phyloP scores from a whole-genome alignment of 1,284 basidiomycete genomes.

The Malassezia cuniculi region DNA sequence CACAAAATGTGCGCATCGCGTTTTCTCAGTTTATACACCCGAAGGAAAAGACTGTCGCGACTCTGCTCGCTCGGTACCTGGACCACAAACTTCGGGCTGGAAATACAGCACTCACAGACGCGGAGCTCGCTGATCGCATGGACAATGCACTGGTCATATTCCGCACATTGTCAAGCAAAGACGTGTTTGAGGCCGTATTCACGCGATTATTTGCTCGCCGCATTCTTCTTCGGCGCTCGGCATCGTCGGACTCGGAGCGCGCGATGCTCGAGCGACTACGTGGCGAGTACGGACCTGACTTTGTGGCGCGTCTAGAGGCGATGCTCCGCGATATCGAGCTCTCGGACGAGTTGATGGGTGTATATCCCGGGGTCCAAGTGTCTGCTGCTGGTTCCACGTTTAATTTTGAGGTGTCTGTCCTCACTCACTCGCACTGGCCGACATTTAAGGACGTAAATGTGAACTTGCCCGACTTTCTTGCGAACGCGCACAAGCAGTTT shows the following conservation, averaged over 20 bases:
- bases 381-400: slow-evolving; percentile 17
- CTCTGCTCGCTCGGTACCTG: slow-evolving; percentile 83
- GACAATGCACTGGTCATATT: slow-evolving; percentile 71
- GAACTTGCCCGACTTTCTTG: slow-evolving; percentile 14
- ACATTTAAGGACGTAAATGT: slow-evolving; percentile 38
- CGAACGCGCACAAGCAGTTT: slow-evolving; percentile 18
- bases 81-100: slow-evolving; percentile 75
- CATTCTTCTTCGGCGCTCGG: slow-evolving; percentile 69
- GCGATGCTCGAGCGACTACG: slow-evolving; percentile 76
- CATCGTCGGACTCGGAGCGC: slow-evolving; percentile 81
- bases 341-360: slow-evolving; percentile 57
- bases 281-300: slow-evolving; percentile 80
- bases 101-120: slow-evolving; percentile 60
- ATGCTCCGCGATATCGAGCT: slow-evolving; percentile 77
- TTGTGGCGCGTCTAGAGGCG: slow-evolving; percentile 65
- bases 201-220: slow-evolving; percentile 77
- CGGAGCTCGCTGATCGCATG: slow-evolving; percentile 58
- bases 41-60: slow-evolving; percentile 74
- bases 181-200: slow-evolving; percentile 66
- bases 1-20: too few species aligned
- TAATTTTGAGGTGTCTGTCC: slow-evolving; percentile 50
- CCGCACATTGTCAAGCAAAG: slow-evolving; percentile 57
- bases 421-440: slow-evolving; percentile 53
- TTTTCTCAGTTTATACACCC: slow-evolving; percentile 71
- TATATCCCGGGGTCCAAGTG: slow-evolving; percentile 42